These are phyloP conservation scores for Penicillium palitans DNA, from an alignment of 2,329 filamentous ascomycete genomes.

Conservation along the genomic window DNA sequence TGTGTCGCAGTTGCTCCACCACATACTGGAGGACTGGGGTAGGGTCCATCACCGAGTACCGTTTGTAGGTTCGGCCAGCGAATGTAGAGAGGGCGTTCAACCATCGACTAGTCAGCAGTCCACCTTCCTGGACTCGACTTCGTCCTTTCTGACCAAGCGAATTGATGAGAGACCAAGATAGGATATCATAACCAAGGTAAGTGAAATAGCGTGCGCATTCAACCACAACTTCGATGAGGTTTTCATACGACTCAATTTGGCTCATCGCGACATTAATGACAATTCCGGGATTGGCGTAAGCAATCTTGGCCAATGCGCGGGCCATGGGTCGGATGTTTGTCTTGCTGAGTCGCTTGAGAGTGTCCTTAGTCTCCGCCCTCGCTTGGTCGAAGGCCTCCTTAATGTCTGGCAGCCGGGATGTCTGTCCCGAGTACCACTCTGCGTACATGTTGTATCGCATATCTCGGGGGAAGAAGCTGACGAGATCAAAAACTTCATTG, in stretches of 20 bases:
- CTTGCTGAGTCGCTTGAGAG: constrained; percentile 84
- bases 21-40: constrained; percentile 88
- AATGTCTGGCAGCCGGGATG: constrained; percentile 74
- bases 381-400: constrained; percentile 75
- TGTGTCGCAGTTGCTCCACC: constrained; percentile 74
- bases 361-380: constrained; percentile 75
- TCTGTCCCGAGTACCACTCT: constrained; percentile 84
- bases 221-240: constrained; percentile 90
- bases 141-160: constrained; percentile 60
- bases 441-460: constrained; percentile 85
- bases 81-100: constrained; percentile 87
- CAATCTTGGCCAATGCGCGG: constrained; percentile 85
- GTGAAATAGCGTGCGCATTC: constrained; percentile 95
- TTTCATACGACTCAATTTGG: constrained; percentile 91
- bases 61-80: constrained; percentile 83
- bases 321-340: constrained; percentile 86
- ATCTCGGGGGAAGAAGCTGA: constrained; percentile 74
- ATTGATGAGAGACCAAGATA: constrained; percentile 89
- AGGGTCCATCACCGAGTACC: constrained; percentile 80
- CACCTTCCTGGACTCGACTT: constrained; percentile 62
- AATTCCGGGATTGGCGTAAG: constrained; percentile 83
- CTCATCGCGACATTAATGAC: constrained; percentile 87
- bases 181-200: constrained; percentile 84
- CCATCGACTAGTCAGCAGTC: constrained; percentile 84
- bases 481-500: constrained; percentile 81